Percentiles rank a stretch among this genome's conserved stretches.
Conservation (phyloP, 225 moss, liverwort and hornwort species). For the Climacium dendroides region DNA sequence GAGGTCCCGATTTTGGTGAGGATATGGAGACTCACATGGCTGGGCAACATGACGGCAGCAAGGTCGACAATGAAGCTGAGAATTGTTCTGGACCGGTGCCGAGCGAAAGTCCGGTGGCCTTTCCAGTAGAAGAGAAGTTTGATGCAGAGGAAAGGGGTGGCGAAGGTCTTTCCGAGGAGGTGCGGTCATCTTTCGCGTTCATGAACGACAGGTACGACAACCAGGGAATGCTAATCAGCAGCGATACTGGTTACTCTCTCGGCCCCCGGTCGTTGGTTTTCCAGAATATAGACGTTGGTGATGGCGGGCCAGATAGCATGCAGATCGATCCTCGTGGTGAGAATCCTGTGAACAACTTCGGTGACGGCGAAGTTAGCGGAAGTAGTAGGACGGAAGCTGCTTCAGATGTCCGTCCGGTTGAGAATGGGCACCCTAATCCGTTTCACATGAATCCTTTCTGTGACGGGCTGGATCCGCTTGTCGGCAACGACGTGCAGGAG, state of each 20-base stretch:
- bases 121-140: neutral
- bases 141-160: neutral
- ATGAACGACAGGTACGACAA: slow-evolving; percentile 1
- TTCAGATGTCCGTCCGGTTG: neutral
- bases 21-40: slow-evolving; percentile 7
- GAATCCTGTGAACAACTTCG: neutral
- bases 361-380: neutral
- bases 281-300: neutral
- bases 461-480: neutral
- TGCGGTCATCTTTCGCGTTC: slow-evolving; percentile 17
- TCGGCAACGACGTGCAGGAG: neutral
- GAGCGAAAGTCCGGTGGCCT: slow-evolving; percentile 18
- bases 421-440: neutral
- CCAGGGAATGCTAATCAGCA: neutral
- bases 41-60: neutral
- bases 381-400: neutral
- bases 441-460: slow-evolving; percentile 10
- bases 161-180: neutral
- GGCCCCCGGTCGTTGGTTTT: slow-evolving; percentile 29
- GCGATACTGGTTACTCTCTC: neutral
- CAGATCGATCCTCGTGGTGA: neutral
- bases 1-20: slow-evolving; percentile 1
- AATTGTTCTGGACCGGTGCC: slow-evolving; percentile 9
- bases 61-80: neutral
- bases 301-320: neutral